Base-by-base conservation (phyloP, 495 filamentous ascomycete genomes). In the Penicillium longicatenatum region DNA sequence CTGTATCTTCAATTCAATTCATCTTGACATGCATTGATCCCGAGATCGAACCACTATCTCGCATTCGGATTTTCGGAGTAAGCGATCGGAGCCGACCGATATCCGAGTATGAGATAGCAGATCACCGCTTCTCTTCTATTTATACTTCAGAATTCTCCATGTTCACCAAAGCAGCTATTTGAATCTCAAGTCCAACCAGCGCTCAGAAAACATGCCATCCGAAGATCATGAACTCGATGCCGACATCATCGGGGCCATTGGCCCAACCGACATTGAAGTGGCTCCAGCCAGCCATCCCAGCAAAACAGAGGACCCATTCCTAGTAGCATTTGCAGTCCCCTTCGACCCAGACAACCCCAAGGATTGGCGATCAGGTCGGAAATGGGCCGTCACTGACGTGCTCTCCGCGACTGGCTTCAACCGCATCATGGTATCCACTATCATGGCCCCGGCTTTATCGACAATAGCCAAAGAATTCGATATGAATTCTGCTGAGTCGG, bases 371-470 rank as follows among this genome's bases (percentile, higher is more conserved):
- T 63, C 53, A 0, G 50, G 57, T 12, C 66, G 70, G 11, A 85
- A 86, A 71, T 87, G 84, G 84, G 67, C 70, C 0, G 79, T 82
- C 6, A 84, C 82, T 0, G 60, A 66, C 30, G 68, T 77, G 17
- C 54, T 70, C 50, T 70, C 68, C 12, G 71, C 69, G 21, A 78
- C 80, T 0, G 68, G 75, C 7, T 82, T 83, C 66, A 86, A 84
- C 10, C 79, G 89, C 52, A 82, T 89, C 52, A 85, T 85, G 19
- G 85, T 86, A 1, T 85, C 81, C 10, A 82, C 83, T 29, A 89
- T 91, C 74, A 81, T 90, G n/a, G 85, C 88, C 2, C 89, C 89
- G 0, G 82, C 84, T 0, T 70, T 89, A 2, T 61, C 64, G 16
- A 62, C 71, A 2, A 83, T 89, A 30, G 69, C 77, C 26, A 47